These are phyloP conservation scores for Leptodontidium sp. DNA, from an alignment of 2,329 filamentous ascomycete species.

Conservation along the genomic window DNA sequence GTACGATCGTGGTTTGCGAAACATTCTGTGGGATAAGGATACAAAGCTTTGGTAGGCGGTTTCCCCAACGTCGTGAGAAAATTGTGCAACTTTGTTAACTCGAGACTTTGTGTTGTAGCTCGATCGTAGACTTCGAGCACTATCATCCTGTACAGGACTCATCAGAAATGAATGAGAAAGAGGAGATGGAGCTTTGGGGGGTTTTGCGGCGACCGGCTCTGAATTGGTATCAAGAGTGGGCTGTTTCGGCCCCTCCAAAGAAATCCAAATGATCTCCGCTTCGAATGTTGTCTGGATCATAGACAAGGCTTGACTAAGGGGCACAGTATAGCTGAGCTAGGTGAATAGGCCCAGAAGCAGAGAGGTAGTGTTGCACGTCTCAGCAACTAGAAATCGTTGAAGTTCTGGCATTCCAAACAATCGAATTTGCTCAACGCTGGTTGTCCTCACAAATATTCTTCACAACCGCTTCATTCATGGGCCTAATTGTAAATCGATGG, in stretches of 20 bases:
- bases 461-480: not conserved
- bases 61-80: not conserved
- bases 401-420: not conserved
- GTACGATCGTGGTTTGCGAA: slow-evolving; percentile 17
- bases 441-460: too few relatives aligned
- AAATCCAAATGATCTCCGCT: not conserved
- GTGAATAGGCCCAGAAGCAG: too few relatives aligned
- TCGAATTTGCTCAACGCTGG: not conserved
- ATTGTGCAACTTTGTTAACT: not conserved
- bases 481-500: not conserved
- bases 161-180: slow-evolving; percentile 12
- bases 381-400: not conserved
- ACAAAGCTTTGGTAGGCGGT: slow-evolving; percentile 13
- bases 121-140: slow-evolving; percentile 23
- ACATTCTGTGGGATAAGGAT: slow-evolving; percentile 14
- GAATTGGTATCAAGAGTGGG: slow-evolving; percentile 19
- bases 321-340: too few relatives aligned
- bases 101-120: not conserved
- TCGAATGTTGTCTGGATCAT: not conserved
- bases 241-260: slow-evolving; percentile 9
- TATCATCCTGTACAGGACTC: not conserved
- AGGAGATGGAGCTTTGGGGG: slow-evolving; percentile 22
- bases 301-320: too few relatives aligned
- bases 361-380: too few relatives aligned
- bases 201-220: slow-evolving; percentile 15